These are phyloP conservation scores for Penicillium oxalicum DNA, from an alignment of 2,329 filamentous ascomycete genomes.

Conservation along the genomic window DNA sequence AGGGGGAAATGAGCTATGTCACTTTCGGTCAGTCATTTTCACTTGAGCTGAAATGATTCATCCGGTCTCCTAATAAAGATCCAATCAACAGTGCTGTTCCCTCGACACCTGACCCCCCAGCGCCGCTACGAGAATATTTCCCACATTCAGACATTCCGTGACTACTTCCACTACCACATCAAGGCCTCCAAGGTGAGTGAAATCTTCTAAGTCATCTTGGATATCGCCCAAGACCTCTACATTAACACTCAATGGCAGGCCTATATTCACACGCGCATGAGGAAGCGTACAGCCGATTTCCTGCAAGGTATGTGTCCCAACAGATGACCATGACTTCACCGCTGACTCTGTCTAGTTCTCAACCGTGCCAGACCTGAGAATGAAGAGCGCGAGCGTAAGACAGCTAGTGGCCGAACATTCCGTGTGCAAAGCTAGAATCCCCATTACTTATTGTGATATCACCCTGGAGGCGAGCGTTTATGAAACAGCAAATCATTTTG, in stretches of 20 bases:
- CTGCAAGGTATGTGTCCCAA: constrained; percentile 66
- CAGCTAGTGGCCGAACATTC: constrained; percentile 92
- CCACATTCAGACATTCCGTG: constrained; percentile 98
- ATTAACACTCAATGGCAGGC: constrained; percentile 49
- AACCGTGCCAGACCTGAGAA: constrained; percentile 90
- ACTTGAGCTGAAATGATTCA: not conserved
- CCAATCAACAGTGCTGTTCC: constrained; percentile 69
- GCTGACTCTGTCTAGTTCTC: constrained; percentile 61
- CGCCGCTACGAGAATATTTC: constrained; percentile 93
- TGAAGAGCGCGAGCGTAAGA: constrained; percentile 97
- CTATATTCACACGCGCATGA: constrained; percentile 97
- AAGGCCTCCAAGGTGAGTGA: constrained; percentile 79
- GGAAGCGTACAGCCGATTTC: constrained; percentile 95
- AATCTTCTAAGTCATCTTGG: not conserved
- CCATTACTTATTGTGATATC: constrained; percentile 22
- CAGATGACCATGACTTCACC: not conserved
- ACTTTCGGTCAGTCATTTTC: constrained; percentile 70
- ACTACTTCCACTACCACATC: constrained; percentile 99
- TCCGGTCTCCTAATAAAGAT: constrained; percentile 10
- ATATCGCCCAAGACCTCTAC: not conserved
- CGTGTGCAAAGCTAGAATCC: constrained; percentile 49
- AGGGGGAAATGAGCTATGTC: constrained; percentile 90
- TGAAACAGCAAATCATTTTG: constrained; percentile 16
- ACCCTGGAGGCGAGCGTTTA: constrained; percentile 18
- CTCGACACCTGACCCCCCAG: constrained; percentile 84